phyloP scores from a whole-genome alignment of 495 filamentous ascomycete species.

The Achaetomiella virescens region DNA sequence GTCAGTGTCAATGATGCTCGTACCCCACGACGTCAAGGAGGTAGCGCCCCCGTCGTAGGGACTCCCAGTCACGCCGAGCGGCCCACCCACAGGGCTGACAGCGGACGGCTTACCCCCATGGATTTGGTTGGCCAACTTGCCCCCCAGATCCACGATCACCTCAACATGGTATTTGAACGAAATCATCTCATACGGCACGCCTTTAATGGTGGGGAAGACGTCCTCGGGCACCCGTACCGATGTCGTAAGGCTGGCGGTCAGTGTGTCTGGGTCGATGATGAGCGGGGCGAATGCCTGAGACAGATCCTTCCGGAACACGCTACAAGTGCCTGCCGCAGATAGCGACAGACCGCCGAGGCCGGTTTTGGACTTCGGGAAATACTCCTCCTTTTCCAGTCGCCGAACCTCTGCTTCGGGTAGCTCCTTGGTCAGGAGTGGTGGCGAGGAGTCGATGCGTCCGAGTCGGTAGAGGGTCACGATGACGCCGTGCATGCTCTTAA shows the following conservation, averaged over 20 bases:
- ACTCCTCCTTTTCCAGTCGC: conserved; percentile 66
- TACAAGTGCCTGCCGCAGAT: conserved; percentile 71
- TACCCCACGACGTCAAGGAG: conserved; percentile 53
- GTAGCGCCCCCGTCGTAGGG: conserved; percentile 29
- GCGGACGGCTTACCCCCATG: conserved; percentile 38
- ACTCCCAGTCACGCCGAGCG: conserved; percentile 14
- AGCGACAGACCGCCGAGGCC: conserved; percentile 78
- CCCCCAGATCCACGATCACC: conserved; percentile 84
- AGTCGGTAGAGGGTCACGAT: conserved; percentile 90
- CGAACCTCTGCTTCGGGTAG: conserved; percentile 57
- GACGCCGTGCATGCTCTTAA: conserved; percentile 85
- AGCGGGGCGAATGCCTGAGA: conserved; percentile 80
- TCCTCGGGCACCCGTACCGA: conserved; percentile 84
- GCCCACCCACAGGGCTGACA: conserved; percentile 7
- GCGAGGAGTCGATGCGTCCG: conserved; percentile 84
- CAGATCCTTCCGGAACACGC: conserved; percentile 89
- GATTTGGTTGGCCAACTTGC: conserved; percentile 62
- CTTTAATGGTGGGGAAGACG: conserved; percentile 83
- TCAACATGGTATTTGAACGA: conserved; percentile 91
- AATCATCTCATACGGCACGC: conserved; percentile 85
- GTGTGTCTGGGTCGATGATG: conserved; percentile 72
- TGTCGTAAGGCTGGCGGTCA: conserved; percentile 69
- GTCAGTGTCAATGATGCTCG: conserved; percentile 83
- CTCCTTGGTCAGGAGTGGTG: conserved; percentile 53
- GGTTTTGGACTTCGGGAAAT: conserved; percentile 64